Evolutionary conservation across 2,329 filamentous ascomycete species (phyloP).

Genomic region (Hymenoscyphus infarciens): DNA sequence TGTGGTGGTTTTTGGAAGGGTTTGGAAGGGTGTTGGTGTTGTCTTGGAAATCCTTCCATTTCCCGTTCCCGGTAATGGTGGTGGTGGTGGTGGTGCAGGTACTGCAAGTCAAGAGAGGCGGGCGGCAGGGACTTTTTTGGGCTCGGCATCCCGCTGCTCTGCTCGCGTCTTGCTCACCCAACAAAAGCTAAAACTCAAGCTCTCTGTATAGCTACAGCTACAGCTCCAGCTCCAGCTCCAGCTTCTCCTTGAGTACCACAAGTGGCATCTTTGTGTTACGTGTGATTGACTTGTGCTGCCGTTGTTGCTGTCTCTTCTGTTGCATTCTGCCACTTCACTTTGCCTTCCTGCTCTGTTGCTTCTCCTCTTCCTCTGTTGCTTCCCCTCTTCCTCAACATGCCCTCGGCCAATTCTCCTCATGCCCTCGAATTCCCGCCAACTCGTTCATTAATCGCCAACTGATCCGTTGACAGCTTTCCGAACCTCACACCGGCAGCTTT

Average conservation of each 20-base stretch:
- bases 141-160: neutral
- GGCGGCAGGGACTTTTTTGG: neutral
- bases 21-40: no score
- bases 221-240: neutral
- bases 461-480: neutral
- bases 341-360: neutral
- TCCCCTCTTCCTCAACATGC: neutral
- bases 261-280: constrained; percentile 6
- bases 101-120: neutral
- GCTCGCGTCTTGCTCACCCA: neutral
- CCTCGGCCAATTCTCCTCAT: neutral
- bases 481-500: neutral
- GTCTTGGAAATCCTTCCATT: neutral
- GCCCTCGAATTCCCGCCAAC: neutral
- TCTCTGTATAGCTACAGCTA: no score
- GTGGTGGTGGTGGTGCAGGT: neutral
- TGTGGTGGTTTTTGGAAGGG: neutral
- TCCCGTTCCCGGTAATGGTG: neutral
- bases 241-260: neutral
- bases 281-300: constrained; percentile 2
- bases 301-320: neutral
- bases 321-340: neutral
- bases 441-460: neutral
- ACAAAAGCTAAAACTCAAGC: neutral
- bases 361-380: neutral